Percentiles rank a stretch among this genome's conserved stretches.
Evolutionary conservation across 2,329 filamentous ascomycete genomes (phyloP).

Genomic region (Curvularia lunata): DNA sequence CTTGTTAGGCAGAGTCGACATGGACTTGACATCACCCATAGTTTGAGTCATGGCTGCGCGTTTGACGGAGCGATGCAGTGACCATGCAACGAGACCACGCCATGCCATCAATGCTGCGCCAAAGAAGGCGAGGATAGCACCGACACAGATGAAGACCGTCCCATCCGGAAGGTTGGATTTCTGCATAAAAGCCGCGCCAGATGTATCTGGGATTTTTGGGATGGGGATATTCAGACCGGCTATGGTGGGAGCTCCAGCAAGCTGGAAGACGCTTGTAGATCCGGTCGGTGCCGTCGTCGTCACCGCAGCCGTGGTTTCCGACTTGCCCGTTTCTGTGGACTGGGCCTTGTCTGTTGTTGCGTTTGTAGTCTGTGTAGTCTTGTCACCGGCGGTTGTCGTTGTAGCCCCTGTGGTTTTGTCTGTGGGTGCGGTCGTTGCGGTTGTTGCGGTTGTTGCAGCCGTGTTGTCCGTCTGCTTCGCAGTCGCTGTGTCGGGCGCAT

Average conservation of each 20-base stretch:
- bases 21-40: slow-evolving; percentile 71
- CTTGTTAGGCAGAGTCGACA: slow-evolving; percentile 53
- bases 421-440: slow-evolving; percentile 23
- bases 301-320: slow-evolving; percentile 21
- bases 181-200: slow-evolving; percentile 89
- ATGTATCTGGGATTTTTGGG: slow-evolving; percentile 79
- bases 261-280: slow-evolving; percentile 48
- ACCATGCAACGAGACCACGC: slow-evolving; percentile 86
- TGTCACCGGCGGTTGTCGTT: slow-evolving; percentile 18
- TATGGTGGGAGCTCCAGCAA: slow-evolving; percentile 55
- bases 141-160: slow-evolving; percentile 94
- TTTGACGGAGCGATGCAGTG: slow-evolving; percentile 88
- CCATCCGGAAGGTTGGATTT: slow-evolving; percentile 84
- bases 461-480: slow-evolving; percentile 31
- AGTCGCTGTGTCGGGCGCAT: slow-evolving; percentile 38
- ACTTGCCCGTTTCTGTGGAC: slow-evolving; percentile 10
- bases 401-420: slow-evolving; percentile 7
- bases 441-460: slow-evolving; percentile 25
- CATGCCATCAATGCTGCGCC: slow-evolving; percentile 83
- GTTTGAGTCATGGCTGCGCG: slow-evolving; percentile 80
- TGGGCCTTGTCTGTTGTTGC: slow-evolving; percentile 15
- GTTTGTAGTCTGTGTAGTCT: slow-evolving; percentile 5
- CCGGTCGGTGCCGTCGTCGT: slow-evolving; percentile 24
- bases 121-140: slow-evolving; percentile 83
- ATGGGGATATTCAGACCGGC: slow-evolving; percentile 67